Percentiles rank a stretch among this genome's conserved stretches.
Conservation (phyloP, 371 early-diverging fungal species). For the Haplosporangium sp. region DNA sequence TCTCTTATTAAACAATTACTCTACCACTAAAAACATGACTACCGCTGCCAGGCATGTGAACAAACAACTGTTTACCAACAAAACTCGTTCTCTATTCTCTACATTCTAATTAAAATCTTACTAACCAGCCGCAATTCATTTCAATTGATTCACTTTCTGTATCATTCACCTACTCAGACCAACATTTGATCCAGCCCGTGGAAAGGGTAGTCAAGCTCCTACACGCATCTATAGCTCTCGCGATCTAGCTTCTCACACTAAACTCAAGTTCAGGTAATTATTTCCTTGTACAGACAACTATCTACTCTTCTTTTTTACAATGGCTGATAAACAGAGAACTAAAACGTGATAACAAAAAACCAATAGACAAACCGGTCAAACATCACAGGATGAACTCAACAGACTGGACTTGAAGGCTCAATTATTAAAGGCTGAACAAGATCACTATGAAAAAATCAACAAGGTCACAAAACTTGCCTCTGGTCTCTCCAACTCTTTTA, state of each 20-base stretch:
- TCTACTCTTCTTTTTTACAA: background rate
- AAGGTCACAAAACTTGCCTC: slow-evolving; percentile 29
- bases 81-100: no score
- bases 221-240: slow-evolving; percentile 79
- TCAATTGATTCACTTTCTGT: no score
- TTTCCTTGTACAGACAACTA: no score
- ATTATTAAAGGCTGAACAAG: slow-evolving; percentile 76
- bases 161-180: slow-evolving; percentile 57
- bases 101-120: no score
- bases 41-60: slow-evolving; percentile 1
- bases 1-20: no score
- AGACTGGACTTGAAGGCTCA: slow-evolving; percentile 75
- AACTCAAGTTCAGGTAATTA: slow-evolving; percentile 83
- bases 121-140: no score
- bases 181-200: slow-evolving; percentile 88
- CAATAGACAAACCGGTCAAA: slow-evolving; percentile 83
- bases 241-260: slow-evolving; percentile 89
- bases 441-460: slow-evolving; percentile 68
- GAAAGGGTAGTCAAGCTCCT: slow-evolving; percentile 81
- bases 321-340: background rate
- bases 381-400: slow-evolving; percentile 74
- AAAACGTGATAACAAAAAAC: no score
- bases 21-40: background rate
- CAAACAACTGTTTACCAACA: no score
- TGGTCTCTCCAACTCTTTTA: slow-evolving; percentile 36